A percentile compares a stretch with the other conserved stretches of the same genome.
Evolutionary conservation across 2,329 filamentous ascomycete genomes (phyloP).

Genomic region (Laburnicola sp.): DNA sequence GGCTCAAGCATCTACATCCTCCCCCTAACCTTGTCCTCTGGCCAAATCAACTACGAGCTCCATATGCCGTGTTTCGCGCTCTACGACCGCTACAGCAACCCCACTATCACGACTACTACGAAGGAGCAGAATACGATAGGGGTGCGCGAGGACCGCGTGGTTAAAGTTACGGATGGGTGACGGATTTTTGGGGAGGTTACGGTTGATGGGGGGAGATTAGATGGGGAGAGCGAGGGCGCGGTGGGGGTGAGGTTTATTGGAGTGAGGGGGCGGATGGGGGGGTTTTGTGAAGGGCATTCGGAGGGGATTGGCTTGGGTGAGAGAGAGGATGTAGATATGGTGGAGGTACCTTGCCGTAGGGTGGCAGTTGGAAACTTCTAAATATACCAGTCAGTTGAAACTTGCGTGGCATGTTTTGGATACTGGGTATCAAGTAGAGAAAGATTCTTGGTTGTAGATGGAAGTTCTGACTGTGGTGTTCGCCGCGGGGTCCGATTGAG

Average conservation of each 20-base stretch:
- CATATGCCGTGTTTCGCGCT: not conserved
- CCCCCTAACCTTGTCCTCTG: not conserved
- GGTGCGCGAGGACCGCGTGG: not conserved
- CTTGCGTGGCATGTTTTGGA: too few relatives aligned
- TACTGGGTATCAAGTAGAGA: too few relatives aligned
- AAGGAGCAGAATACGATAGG: not conserved
- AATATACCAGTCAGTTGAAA: too few relatives aligned
- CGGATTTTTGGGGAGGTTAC: not conserved
- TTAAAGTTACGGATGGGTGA: conserved; percentile 2
- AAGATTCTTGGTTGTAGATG: too few relatives aligned
- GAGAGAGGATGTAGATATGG: not conserved
- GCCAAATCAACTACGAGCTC: not conserved
- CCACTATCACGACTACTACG: not conserved
- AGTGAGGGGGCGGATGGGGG: not conserved
- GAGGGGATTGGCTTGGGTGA: not conserved
- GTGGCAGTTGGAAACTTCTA: too few relatives aligned
- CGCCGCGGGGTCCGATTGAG: too few relatives aligned
- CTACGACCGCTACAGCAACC: not conserved
- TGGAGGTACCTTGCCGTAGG: too few relatives aligned
- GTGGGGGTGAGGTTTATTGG: conserved; percentile 4
- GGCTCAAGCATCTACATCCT: not conserved
- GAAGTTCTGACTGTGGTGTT: too few relatives aligned
- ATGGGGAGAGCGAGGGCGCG: not conserved
- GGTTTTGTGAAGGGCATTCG: not conserved
- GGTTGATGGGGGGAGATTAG: not conserved